A percentile compares a stretch with the other conserved stretches of the same genome.
Conservation (phyloP, 2,329 filamentous ascomycete genomes). For the Trichoderma semiorbis region DNA sequence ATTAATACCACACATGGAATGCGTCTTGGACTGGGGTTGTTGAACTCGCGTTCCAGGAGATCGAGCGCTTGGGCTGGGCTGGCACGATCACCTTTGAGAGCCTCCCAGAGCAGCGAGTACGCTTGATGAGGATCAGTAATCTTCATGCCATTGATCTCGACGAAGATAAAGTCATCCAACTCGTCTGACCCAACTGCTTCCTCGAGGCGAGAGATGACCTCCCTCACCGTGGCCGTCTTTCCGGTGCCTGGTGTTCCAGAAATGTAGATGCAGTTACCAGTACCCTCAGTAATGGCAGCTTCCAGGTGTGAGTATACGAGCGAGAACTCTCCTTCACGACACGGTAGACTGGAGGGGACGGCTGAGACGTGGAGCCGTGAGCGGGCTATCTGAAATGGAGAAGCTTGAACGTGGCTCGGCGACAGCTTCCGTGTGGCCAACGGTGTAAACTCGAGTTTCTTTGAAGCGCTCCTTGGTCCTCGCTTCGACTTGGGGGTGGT, state of each 20-base stretch:
- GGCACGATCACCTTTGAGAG: conserved; percentile 86
- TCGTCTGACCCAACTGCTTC: conserved; percentile 85
- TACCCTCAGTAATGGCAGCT: conserved; percentile 88
- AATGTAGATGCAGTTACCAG: conserved; percentile 96
- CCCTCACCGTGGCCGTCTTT: conserved; percentile 94
- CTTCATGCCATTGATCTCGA: conserved; percentile 99
- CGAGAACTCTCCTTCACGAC: conserved; percentile 86
- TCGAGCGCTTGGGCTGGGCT: conserved; percentile 89
- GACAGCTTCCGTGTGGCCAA: conserved; percentile 84
- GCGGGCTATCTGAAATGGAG: conserved; percentile 88
- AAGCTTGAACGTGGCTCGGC: conserved; percentile 68
- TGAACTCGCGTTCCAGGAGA: conserved; percentile 88
- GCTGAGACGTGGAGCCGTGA: conserved; percentile 89
- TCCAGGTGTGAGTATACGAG: conserved; percentile 92
- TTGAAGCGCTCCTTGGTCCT: conserved; percentile 41
- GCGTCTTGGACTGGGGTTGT: conserved; percentile 80
- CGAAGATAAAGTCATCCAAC: conserved; percentile 96
- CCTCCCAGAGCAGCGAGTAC: conserved; percentile 93
- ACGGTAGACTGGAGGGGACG: conserved; percentile 83
- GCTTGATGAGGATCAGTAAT: conserved; percentile 97
- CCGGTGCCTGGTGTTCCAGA: conserved; percentile 97
- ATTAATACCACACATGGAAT: conserved; percentile 96
- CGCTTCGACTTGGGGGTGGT: conserved; percentile 32
- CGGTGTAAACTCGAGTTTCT: conserved; percentile 90
- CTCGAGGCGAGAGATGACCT: conserved; percentile 87